These are phyloP conservation scores for Cercospora sp. DNA, from an alignment of 2,329 filamentous ascomycete species.

Conservation along the genomic window DNA sequence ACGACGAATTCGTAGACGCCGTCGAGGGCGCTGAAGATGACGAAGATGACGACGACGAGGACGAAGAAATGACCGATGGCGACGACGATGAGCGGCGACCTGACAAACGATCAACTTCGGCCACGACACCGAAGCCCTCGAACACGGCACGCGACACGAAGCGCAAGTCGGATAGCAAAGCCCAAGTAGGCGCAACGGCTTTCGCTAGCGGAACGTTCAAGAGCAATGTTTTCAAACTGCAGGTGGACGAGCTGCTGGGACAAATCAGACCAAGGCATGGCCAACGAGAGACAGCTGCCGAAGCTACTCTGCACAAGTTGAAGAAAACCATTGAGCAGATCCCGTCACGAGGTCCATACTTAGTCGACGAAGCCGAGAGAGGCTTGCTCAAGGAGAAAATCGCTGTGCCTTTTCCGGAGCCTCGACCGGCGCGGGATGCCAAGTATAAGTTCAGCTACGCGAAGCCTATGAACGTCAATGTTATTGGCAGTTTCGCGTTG, in stretches of 20 bases:
- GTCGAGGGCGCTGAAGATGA: constrained; percentile 14
- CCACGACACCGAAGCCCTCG: constrained; percentile 14
- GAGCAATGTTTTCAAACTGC: constrained; percentile 67
- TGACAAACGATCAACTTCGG: constrained; percentile 11
- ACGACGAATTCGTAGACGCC: constrained; percentile 15
- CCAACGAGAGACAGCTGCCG: constrained; percentile 55
- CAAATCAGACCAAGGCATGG: constrained; percentile 61
- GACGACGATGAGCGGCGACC: constrained; percentile 7
- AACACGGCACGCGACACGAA: constrained; percentile 1
- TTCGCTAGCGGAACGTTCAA: constrained; percentile 61
- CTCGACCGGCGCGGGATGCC: constrained; percentile 70
- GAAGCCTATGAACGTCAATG: constrained; percentile 76
- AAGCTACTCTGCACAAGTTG: constrained; percentile 56
- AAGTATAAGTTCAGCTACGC: constrained; percentile 80
- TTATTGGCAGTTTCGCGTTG: constrained; percentile 82
- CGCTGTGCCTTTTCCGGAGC: constrained; percentile 80
- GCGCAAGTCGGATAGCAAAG: constrained; percentile 16
- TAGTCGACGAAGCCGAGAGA: constrained; percentile 66
- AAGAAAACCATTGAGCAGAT: constrained; percentile 61
- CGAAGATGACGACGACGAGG: constrained; percentile 21
- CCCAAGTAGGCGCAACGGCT: constrained; percentile 37
- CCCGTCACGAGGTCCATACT: constrained; percentile 51
- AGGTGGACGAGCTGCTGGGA: constrained; percentile 63
- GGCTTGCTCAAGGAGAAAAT: constrained; percentile 69
- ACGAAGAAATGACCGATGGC: constrained; percentile 17